Percentiles rank a stretch among this genome's conserved stretches.
phyloP scores from a whole-genome alignment of 805 yeast species.

The Candida incommunis region DNA sequence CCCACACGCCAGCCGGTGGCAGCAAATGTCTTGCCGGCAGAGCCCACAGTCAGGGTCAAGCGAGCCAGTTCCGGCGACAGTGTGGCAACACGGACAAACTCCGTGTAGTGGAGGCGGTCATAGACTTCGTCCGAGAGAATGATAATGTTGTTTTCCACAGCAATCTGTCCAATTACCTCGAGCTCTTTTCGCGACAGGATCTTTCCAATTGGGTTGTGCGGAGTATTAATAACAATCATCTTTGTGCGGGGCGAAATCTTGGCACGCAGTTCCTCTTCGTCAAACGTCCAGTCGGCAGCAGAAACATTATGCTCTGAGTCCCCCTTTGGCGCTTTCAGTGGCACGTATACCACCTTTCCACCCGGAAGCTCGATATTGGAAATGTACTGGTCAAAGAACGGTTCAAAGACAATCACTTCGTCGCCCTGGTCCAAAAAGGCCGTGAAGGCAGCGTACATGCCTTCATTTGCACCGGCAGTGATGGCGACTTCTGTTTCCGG shows the following conservation, averaged over 20 bases:
- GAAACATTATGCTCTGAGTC: conserved; percentile 47
- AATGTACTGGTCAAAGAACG: conserved; percentile 93
- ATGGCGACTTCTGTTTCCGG: conserved; percentile 53
- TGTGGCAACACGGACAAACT: conserved; percentile 75
- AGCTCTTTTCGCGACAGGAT: conserved; percentile 69
- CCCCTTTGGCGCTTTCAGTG: conserved; percentile 69
- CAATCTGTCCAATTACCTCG: conserved; percentile 59
- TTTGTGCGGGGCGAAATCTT: conserved; percentile 68
- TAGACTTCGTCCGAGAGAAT: conserved; percentile 91
- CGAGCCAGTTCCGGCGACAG: conserved; percentile 64
- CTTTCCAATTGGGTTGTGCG: conserved; percentile 95
- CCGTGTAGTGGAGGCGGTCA: conserved; percentile 68
- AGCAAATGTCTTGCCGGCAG: conserved; percentile 97
- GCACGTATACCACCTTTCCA: conserved; percentile 79
- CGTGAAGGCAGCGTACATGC: conserved; percentile 70
- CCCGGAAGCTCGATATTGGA: conserved; percentile 90
- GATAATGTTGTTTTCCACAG: conserved; percentile 71
- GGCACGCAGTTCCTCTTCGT: conserved; percentile 60
- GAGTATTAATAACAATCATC: conserved; percentile 78
- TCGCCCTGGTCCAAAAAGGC: conserved; percentile 81
- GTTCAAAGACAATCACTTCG: conserved; percentile 92
- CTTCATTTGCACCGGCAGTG: conserved; percentile 97
- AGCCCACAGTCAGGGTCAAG: conserved; percentile 80
- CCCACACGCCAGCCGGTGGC: conserved; percentile 99
- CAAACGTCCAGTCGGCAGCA: conserved; percentile 80